Base-by-base conservation (phyloP, 345 rosid species). In the Boechera retrofracta region DNA sequence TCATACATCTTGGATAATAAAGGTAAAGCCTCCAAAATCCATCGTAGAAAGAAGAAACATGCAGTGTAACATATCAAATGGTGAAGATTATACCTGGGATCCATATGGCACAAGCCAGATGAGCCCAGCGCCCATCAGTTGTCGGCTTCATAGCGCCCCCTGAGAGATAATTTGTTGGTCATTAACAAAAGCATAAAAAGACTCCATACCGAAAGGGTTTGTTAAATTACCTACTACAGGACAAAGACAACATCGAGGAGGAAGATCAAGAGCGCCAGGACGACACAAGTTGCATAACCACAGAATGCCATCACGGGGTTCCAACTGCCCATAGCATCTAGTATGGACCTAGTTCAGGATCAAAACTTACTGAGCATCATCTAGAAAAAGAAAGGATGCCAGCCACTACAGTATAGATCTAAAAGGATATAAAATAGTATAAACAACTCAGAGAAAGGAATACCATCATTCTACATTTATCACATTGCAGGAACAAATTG, bases 81-180 rank as follows among this genome's bases (percentile, higher is more conserved):
- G 65, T 32, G 12, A 84, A 88, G 53, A 71, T 7, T 31, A 49
- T 72, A 92, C 99, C 99, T 81, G 98, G 99, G 79, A 95, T 95
- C 99, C 99, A 92, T 80, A 95, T 95, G 63, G 99, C 99, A 86
- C 99, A 95, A 55, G 99, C 93, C 85, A 93, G 81, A 85, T 95
- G 99, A 76, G 98, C 98, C 99, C 98, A 95, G 32, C 90, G 91
- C 36, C 93, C 97, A 81, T 95, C 98, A 60, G 90, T 86, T 32
- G 99, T 93, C 42, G 94, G 99, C 83, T 95, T 95, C 98, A 95
- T 91, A 35, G 98, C 98, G 62, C 99, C 99, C 16, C 98, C 99
- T 95, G 59, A 63, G 68, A 53, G 36, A 79, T 75, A 66, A 28
- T 64, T 47, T 73, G 66, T 74, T 67, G 49, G 57, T 57, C 68